phyloP scores from a whole-genome alignment of 2,329 filamentous ascomycete species.

The Pseudogymnoascus sp. region DNA sequence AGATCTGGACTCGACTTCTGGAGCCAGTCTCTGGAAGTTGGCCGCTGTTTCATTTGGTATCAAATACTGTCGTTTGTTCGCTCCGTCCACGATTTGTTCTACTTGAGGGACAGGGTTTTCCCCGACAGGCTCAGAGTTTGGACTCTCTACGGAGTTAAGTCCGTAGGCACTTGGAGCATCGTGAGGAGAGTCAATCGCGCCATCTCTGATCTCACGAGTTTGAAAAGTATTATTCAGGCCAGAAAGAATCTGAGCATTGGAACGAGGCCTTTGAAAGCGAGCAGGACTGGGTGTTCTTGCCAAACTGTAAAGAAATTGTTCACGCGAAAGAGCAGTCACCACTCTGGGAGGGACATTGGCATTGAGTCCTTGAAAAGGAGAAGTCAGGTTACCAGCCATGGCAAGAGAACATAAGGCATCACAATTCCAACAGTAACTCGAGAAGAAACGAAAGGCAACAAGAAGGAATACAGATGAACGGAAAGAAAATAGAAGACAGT shows the following conservation, averaged over 20 bases:
- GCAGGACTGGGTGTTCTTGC: background rate
- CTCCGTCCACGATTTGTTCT: background rate
- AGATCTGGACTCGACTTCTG: background rate
- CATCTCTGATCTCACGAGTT: background rate
- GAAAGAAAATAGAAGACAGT: background rate
- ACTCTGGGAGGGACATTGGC: background rate
- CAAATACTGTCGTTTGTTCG: background rate
- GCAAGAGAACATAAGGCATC: background rate
- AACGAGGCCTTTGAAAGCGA: background rate
- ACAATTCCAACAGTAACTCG: background rate
- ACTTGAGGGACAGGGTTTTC: no score
- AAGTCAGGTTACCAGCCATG: background rate
- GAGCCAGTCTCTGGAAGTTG: background rate
- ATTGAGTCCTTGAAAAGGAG: background rate
- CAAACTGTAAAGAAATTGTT: conserved; percentile 5
- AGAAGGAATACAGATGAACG: background rate
- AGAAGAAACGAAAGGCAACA: background rate
- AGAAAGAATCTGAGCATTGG: background rate
- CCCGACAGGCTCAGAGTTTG: background rate
- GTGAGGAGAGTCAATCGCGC: background rate
- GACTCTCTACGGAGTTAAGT: no score
- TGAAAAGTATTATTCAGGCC: background rate
- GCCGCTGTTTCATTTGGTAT: no score
- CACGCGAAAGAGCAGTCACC: background rate
- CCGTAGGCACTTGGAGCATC: background rate